Base-by-base conservation (phyloP, 306 rosid species). In the Nissolia schottii region DNA sequence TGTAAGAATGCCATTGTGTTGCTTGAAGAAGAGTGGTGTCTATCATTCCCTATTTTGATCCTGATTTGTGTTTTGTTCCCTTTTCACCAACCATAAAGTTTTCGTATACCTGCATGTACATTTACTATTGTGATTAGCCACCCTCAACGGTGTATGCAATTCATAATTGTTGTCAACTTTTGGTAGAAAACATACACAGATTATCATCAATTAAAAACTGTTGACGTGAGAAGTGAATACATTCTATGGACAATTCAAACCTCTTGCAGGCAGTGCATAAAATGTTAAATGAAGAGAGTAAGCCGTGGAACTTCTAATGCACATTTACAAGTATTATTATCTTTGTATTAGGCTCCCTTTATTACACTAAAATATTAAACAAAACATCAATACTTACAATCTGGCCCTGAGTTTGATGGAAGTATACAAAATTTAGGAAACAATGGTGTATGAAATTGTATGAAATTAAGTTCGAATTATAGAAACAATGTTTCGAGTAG, bases 401-500 rank as follows among this genome's bases (percentile, higher is more conserved):
- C 45, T 23, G 20, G 28, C 46, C 18, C 31, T 24, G 69, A 19
- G 45, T 68, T 69, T 55, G 43, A 35, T 55, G 74, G 14, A 23
- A 43, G 25, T 45, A 40, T 28, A 20, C 64, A 32, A 27, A 16
- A 38, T 31, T 54, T 0, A 5, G 37, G 50, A 64, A 66, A 67
- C 64, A 60, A 60, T 50, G 72, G 18, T 3, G 11, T 23, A 18
- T 57, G 31, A 32, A 58, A 27, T 32, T 3, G 11, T 23, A 18
- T 57, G 31, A 32, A 58, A 27, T 32, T 59, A 71, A 54, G 13
- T 51, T n/a, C 55, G 70, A 45, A 46, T 27, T 18, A 34, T 53
- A 50, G 74, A 58, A 67, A 73, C 50, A 43, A 51, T n/a, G 19
- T 55, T 66, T 25, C 49, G 58, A 73, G n/a, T 51, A 38, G 40